Percentiles rank a stretch among this genome's conserved stretches.
Conservation (phyloP, 306 rosid species). For the Corylus heterophylla region DNA sequence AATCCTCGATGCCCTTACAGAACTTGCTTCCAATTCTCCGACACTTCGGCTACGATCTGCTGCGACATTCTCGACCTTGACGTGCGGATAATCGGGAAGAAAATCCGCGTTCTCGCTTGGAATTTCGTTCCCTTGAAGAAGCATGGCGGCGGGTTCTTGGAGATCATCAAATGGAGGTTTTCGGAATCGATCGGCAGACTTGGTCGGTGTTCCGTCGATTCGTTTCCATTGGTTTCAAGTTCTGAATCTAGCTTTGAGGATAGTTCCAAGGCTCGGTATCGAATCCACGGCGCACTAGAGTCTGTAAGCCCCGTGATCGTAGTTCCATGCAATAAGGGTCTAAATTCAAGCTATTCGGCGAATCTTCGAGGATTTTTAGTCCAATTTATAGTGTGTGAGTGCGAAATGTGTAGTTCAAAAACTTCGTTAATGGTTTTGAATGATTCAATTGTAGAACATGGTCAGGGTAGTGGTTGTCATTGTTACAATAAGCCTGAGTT, state of each 20-base stretch:
- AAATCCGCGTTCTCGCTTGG: conserved; percentile 62
- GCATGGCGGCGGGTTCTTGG: conserved; percentile 50
- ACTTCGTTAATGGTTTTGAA: conserved; percentile 21
- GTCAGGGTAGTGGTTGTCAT: conserved; percentile 28
- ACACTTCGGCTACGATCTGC: conserved; percentile 60
- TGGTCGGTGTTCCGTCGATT: conserved; percentile 12
- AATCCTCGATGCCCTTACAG: conserved; percentile 48
- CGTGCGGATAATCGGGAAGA: conserved; percentile 35
- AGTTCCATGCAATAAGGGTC: conserved; percentile 40
- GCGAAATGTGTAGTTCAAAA: conserved; percentile 53
- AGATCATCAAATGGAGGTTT: conserved; percentile 73
- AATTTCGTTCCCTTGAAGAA: conserved; percentile 77
- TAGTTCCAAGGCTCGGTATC: conserved; percentile 31
- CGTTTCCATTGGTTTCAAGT: conserved; percentile 33
- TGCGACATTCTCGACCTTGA: conserved; percentile 72
- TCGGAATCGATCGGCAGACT: conserved; percentile 25
- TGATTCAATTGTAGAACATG: conserved; percentile 27
- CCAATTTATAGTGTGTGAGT: conserved; percentile 57
- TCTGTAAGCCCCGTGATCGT: conserved; percentile 53
- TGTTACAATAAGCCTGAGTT: conserved; percentile 47
- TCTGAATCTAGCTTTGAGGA: conserved; percentile 1
- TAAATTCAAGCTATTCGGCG: conserved; percentile 26
- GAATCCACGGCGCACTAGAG: conserved; percentile 54
- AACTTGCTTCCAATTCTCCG: conserved; percentile 72
- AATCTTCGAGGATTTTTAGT: conserved; percentile 59